Percentiles rank a stretch among this genome's conserved stretches.
phyloP scores from a whole-genome alignment of 352 stramenopile genomes.

The Globisporangium echinulatum region DNA sequence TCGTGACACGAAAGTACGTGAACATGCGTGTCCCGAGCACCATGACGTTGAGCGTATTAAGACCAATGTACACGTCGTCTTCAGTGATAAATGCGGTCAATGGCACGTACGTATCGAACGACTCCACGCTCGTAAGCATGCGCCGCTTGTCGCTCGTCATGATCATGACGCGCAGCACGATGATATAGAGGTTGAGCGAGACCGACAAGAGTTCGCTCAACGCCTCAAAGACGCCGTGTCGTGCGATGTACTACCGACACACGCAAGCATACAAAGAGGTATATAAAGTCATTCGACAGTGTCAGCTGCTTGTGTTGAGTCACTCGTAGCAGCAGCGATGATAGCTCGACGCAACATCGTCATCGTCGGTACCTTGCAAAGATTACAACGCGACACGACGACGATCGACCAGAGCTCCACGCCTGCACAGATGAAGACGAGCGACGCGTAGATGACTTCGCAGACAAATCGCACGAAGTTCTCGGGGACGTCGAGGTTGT shows the following conservation, averaged over 20 bases:
- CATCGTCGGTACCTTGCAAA: conserved; percentile 10
- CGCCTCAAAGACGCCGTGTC: conserved; percentile 55
- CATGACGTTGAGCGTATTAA: conserved; percentile 65
- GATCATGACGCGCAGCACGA: conserved; percentile 38
- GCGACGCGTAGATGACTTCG: conserved; percentile 33
- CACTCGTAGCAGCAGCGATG: neutral
- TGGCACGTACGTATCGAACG: conserved; percentile 49
- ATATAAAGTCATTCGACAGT: neutral
- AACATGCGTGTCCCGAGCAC: conserved; percentile 45
- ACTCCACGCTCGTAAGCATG: conserved; percentile 24
- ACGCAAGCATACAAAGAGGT: neutral
- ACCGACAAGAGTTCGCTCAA: conserved; percentile 53
- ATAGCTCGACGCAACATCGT: too few relatives aligned
- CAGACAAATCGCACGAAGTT: conserved; percentile 42
- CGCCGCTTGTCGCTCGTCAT: conserved; percentile 24
- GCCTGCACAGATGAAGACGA: conserved; percentile 34
- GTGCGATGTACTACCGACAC: conserved; percentile 33
- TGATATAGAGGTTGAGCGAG: conserved; percentile 39
- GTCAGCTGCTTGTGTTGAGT: too few relatives aligned
- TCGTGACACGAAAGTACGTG: conserved; percentile 70
- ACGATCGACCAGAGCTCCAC: conserved; percentile 53
- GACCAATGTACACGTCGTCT: conserved; percentile 43
- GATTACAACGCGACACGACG: conserved; percentile 37
- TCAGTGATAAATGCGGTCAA: conserved; percentile 28
- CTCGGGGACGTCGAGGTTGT: conserved; percentile 41